Conservation (phyloP, 1,139 yeast genomes). For the Geotrichum europaeum region DNA sequence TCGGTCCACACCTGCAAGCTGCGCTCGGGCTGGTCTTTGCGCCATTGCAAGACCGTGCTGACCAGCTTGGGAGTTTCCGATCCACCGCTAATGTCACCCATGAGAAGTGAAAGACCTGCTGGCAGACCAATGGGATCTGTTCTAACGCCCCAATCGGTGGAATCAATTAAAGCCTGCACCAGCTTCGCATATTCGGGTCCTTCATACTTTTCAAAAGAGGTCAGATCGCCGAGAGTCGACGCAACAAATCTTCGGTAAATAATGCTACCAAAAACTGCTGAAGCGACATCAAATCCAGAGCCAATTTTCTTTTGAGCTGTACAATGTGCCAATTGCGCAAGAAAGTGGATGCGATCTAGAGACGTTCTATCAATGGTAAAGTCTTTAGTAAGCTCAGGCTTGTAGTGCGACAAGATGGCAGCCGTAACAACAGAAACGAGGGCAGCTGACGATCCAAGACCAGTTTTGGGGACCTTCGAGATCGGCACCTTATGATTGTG, state of each 20-base stretch:
- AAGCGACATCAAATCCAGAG: constrained; percentile 94
- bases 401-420: constrained; percentile 51
- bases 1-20: constrained; percentile 49
- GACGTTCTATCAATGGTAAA: constrained; percentile 24
- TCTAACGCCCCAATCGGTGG: constrained; percentile 14
- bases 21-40: constrained; percentile 44
- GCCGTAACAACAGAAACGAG: constrained; percentile 76
- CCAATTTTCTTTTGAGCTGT: constrained; percentile 93
- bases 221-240: constrained; percentile 19
- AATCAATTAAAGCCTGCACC: constrained; percentile 41
- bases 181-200: constrained; percentile 21
- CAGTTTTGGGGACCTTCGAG: constrained; percentile 80
- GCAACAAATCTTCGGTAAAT: constrained; percentile 62
- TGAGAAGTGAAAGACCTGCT: constrained; percentile 55
- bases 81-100: constrained; percentile 94
- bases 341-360: constrained; percentile 52
- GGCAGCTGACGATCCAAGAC: constrained; percentile 94
- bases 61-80: constrained; percentile 93
- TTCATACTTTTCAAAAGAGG: constrained; percentile 11
- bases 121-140: constrained; percentile 56
- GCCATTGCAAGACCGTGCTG: constrained; percentile 68
- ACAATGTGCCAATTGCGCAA: constrained; percentile 87
- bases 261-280: constrained; percentile 89
- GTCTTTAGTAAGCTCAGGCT: constrained; percentile 28
- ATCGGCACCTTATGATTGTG: constrained; percentile 56